These are phyloP conservation scores for Diaporthe vexans DNA, from an alignment of 2,329 filamentous ascomycete species.

Conservation along the genomic window DNA sequence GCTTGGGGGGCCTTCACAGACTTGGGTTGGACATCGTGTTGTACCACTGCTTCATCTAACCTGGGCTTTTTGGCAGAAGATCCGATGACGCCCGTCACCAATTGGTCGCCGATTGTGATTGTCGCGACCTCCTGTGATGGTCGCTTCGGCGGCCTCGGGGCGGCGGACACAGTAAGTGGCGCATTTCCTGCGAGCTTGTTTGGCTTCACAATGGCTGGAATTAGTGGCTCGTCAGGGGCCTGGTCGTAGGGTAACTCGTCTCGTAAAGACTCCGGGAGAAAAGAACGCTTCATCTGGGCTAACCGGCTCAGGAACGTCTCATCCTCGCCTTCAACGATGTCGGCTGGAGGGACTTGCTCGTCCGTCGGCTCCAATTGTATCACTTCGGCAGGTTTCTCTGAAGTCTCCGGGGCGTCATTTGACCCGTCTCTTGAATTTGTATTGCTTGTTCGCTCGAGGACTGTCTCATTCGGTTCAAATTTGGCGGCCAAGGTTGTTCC, in stretches of 20 bases:
- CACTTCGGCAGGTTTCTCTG: conserved; percentile 27
- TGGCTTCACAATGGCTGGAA: conserved; percentile 52
- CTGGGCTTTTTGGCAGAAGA: conserved; percentile 64
- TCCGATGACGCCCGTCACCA: conserved; percentile 75
- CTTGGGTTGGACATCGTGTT: conserved; percentile 50
- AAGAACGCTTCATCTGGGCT: conserved; percentile 37
- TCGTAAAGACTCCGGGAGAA: conserved; percentile 39
- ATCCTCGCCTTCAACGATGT: conserved; percentile 3
- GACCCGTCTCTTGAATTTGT: conserved; percentile 15
- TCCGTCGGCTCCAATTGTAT: neutral
- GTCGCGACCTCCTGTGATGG: conserved; percentile 76
- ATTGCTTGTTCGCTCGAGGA: neutral
- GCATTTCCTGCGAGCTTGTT: conserved; percentile 48
- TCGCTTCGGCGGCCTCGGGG: conserved; percentile 63
- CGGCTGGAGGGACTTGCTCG: neutral
- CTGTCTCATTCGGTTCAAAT: conserved; percentile 12
- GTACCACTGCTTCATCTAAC: conserved; percentile 54
- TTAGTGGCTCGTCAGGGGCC: conserved; percentile 47
- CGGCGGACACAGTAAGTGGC: conserved; percentile 43
- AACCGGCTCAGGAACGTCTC: conserved; percentile 34
- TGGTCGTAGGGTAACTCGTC: conserved; percentile 38
- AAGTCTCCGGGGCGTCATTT: neutral
- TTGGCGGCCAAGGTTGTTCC: neutral
- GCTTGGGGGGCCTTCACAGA: conserved; percentile 47
- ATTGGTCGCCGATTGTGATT: conserved; percentile 80